These are phyloP conservation scores for Petrea volubilis DNA, from an alignment of 257 asterid species.

Conservation along the genomic window DNA sequence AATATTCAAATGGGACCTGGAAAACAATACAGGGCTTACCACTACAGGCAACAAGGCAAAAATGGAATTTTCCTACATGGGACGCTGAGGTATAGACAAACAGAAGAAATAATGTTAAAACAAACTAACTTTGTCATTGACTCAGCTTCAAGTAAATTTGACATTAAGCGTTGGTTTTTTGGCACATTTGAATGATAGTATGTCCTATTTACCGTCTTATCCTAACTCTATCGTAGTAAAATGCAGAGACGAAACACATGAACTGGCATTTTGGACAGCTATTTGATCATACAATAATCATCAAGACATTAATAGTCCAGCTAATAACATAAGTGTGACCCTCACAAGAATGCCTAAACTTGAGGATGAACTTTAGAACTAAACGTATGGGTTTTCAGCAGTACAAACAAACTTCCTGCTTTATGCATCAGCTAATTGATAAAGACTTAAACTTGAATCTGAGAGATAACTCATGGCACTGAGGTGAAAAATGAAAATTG, in stretches of 20 bases:
- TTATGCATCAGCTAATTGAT: too few relatives aligned
- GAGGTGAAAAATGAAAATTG: background rate
- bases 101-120: background rate
- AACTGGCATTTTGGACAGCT: background rate
- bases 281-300: background rate
- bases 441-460: background rate
- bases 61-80: background rate
- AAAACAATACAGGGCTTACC: conserved; percentile 5
- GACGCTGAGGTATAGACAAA: background rate
- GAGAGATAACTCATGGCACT: background rate
- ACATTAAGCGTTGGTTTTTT: background rate
- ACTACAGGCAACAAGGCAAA: conserved; percentile 2
- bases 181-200: background rate
- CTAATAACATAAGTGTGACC: background rate
- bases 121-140: background rate
- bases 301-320: background rate
- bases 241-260: background rate
- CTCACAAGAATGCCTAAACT: conserved; percentile 8
- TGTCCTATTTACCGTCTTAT: background rate
- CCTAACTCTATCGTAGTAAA: background rate
- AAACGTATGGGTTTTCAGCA: background rate
- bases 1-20: conserved; percentile 77
- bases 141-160: background rate
- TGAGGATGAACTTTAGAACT: background rate
- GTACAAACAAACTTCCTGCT: background rate